Base-by-base conservation (phyloP, 179 eudicot genomes). In the Nepenthes alata region DNA sequence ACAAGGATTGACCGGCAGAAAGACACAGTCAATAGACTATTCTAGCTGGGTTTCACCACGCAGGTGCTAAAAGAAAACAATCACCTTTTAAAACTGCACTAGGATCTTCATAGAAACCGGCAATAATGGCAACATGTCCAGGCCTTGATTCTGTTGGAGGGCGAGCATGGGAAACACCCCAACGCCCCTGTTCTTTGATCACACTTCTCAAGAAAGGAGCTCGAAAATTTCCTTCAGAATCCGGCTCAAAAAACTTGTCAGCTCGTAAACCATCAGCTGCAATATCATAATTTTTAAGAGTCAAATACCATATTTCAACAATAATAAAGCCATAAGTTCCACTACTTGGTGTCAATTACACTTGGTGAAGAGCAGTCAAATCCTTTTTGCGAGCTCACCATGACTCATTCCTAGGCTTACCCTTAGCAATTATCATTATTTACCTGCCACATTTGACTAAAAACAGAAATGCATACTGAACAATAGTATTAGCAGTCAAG, bases 71-170 rank as follows among this genome's bases (percentile, higher is more conserved):
- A 3, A 67, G 25, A 16, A 15, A 1, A 25, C 11, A 70, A 37
- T 53, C 55, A 78, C 97, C 98, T 89, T 89, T 93, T 13, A 93
- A 86, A 63, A 93, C 96, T 48, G 98, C 98, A 76, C 98, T 93
- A 62, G 98, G 98, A 75, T 93, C 98, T 75, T 93, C 98, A 70
- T 93, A 93, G 60, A 93, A 93, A 15, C 98, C 98, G 53, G 98
- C 98, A 65, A 93, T 86, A 37, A 93, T 84, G 62, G 98, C 71
- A 68, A 93, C 98, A 85, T 93, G 98, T 12, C 96, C 98, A 55
- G 98, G 98, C 75, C 98, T 89, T 2, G 98, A 93, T 75, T 93
- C 98, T 4, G 98, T 93, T 0, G 98, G 98, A 72, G 98, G 96
- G 36, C 98, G 89, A 64, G 96, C 98, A 80, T 93, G 95, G 39